Base-by-base conservation (phyloP, 495 filamentous ascomycete genomes). In the Baudoinia panamericana region DNA sequence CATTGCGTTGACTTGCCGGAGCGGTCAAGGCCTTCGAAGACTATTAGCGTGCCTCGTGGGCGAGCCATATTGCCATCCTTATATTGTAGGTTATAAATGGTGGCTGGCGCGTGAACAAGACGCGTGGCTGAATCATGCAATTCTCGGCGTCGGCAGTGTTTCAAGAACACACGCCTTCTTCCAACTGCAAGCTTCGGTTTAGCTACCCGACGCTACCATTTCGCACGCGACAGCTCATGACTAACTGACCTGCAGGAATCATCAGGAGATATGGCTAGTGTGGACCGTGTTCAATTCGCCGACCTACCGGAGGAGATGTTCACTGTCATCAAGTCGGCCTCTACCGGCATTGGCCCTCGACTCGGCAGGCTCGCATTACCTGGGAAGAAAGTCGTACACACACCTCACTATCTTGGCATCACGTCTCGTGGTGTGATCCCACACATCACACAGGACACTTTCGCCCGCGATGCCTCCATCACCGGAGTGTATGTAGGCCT, bases 1-100 rank as follows among this genome's bases (percentile, higher is more conserved):
- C 83, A 86, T 68, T 97, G 90, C 22, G 88, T 95, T 4, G 87
- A 90, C 69, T 97, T 97, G 28, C 90, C 90, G 26, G 87, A 81
- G 43, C 84, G 80, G 56, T 97, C 90, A 39, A 97, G 73, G 19
- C 90, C 90, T 63, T 97, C 90, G 41, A 97, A 77, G 13, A 90
- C 81, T 33, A 96, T 76, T 28, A 97, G 73, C 27, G 45, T 55
- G 10, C 61, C 61, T 9, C 61, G 17, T 10, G 17, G 18, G 16
- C 1, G 4, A 19, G 19, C 37, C 52, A 53, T 53, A 11, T 21
- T 43, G 5, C 10, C 9, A n/a, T n/a, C n/a, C n/a, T n/a, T n/a
- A n/a, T n/a, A n/a, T n/a, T n/a, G n/a, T n/a, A n/a, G n/a, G n/a
- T n/a, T n/a, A n/a, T n/a, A n/a, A n/a, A n/a, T n/a, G n/a, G n/a